Base-by-base conservation (phyloP, 129 eudicot species). In the Pseudognaphalium luteoalbum region DNA sequence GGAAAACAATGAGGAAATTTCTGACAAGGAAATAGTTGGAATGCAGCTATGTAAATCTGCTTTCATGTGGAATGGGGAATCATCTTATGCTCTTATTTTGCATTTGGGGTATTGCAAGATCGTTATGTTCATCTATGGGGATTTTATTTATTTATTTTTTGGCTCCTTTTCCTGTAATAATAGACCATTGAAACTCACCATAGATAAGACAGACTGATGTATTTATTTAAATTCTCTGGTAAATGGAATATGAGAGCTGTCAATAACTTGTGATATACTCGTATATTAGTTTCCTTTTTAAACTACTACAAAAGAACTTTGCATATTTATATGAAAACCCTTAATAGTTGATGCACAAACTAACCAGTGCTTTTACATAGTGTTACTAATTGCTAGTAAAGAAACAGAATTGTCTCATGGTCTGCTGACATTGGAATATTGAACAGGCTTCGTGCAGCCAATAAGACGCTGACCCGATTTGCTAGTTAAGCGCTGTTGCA, bases 401-500 rank as follows among this genome's bases (percentile, higher is more conserved):
- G 3, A 32, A 3, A 12, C n/a, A 64, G 16, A 5, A 1, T 41
- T 68, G 21, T 15, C 33, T 21, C 52, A 20, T 57, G 15, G 17
- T 78, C 10, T 78, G 67, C 8, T 71, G 57, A 75, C 57, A 20
- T 78, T 71, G 61, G 63, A 35, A 19, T 75, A 37, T 78, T 28
- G 61, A n/a, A 72, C 67, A 95, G 99, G 94, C 84, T n/a, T n/a
- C 87, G 77, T 62, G 83, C 78, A 42, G 84, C 88, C 76, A 82
- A 79, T 52, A 79, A 62, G 50, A 60, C 75, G 4, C 82, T 89
- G 22, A 78, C 86, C 61, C 85, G 99, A 78, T 86, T 69, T 86
- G 88, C 96, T 51, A 91, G 96, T 78, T 81, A 56, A 87, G 89
- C 85, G 95, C 92, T 25, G 88, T 85, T 83, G 96, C 96, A 6